These are phyloP conservation scores for Strigomonas galati DNA, from an alignment of 208 protist genomes.

Conservation along the genomic window DNA sequence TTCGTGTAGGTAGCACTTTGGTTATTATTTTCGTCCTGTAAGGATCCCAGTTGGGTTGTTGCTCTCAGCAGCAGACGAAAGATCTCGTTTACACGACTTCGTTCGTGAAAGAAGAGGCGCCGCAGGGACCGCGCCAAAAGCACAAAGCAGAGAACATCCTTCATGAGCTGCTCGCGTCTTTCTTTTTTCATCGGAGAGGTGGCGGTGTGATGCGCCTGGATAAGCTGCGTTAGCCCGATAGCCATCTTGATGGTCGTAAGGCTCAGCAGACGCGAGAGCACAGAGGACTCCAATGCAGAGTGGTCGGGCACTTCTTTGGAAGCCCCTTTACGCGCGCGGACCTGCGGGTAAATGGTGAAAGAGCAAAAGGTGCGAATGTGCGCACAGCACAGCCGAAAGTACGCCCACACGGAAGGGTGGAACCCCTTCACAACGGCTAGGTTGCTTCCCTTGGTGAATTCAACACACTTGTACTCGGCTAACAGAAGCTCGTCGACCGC, in stretches of 20 bases:
- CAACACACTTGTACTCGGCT: slow-evolving; percentile 10
- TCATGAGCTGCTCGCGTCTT: background rate
- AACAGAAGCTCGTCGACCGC: background rate
- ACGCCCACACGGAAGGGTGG: slow-evolving; percentile 4
- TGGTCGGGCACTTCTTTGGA: background rate
- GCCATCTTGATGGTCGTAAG: background rate
- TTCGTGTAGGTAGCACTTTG: no score
- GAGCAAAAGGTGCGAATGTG: background rate
- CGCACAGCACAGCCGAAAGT: no score
- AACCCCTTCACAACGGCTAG: background rate
- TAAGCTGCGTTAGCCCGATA: no score
- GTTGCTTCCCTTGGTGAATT: background rate
- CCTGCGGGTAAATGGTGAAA: background rate
- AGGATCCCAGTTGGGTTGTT: no score
- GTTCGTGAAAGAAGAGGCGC: background rate
- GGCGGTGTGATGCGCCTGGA: no score
- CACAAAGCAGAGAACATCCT: slow-evolving; percentile 6
- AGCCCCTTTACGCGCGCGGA: no score
- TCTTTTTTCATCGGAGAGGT: background rate
- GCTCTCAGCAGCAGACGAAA: slow-evolving; percentile 3
- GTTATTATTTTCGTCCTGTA: no score
- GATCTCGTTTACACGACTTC: no score
- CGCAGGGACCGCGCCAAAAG: background rate
- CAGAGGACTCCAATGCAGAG: background rate
- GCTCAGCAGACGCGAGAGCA: background rate